phyloP scores from a whole-genome alignment of 805 yeast species.

The Lipomyces spencermartinsiae region DNA sequence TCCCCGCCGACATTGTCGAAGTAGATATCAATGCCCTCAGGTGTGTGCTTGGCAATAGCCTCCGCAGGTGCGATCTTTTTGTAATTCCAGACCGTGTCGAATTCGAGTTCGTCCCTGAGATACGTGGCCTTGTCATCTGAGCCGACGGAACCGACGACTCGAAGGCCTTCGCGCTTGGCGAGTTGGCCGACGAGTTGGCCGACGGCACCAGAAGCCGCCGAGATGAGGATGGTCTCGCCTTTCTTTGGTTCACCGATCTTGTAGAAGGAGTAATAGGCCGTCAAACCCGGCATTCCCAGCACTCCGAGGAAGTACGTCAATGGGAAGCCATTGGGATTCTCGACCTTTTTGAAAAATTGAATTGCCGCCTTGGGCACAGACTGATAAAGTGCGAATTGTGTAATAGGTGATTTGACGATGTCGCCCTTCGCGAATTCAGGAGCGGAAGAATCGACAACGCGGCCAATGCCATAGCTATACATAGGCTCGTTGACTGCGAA shows the following conservation, averaged over 20 bases:
- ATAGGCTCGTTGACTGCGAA: slow-evolving; percentile 41
- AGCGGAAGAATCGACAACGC: slow-evolving; percentile 57
- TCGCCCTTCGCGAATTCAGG: slow-evolving; percentile 54
- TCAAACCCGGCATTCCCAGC: slow-evolving; percentile 64
- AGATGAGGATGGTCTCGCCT: slow-evolving; percentile 57
- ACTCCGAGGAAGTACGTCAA: slow-evolving; percentile 52
- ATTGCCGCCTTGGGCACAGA: slow-evolving; percentile 6
- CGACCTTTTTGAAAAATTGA: slow-evolving; percentile 25
- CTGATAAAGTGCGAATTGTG: slow-evolving; percentile 12
- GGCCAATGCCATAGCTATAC: slow-evolving; percentile 53
- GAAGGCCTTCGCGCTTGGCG: slow-evolving; percentile 60
- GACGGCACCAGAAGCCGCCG: slow-evolving; percentile 80
- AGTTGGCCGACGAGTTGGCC: slow-evolving; percentile 65
- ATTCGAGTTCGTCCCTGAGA: slow-evolving; percentile 63
- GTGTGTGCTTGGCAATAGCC: slow-evolving; percentile 51
- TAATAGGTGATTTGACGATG: slow-evolving; percentile 42
- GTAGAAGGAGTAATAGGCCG: slow-evolving; percentile 64
- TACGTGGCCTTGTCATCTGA: slow-evolving; percentile 59
- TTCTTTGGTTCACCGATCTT: slow-evolving; percentile 56
- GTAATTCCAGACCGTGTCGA: slow-evolving; percentile 60
- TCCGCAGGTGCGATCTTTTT: slow-evolving; percentile 49
- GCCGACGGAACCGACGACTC: slow-evolving; percentile 69
- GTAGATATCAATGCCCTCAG: slow-evolving; percentile 58
- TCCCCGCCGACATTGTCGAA: slow-evolving; percentile 72
- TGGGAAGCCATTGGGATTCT: slow-evolving; percentile 33